These are phyloP conservation scores for Diaporthe batatas DNA, from an alignment of 2,329 filamentous ascomycete species.

Conservation along the genomic window DNA sequence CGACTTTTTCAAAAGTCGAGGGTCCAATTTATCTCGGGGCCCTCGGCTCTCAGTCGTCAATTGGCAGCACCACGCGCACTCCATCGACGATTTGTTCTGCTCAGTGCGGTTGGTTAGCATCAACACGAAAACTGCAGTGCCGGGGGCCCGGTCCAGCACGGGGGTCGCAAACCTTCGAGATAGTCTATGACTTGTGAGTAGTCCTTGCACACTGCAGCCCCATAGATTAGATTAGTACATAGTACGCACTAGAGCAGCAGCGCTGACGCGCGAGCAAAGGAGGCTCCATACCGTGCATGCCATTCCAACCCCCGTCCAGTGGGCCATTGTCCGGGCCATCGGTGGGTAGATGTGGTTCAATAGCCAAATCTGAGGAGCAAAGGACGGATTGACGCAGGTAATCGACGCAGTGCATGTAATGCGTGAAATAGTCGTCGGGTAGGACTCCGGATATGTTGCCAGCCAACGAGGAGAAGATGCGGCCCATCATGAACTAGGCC, in stretches of 20 bases:
- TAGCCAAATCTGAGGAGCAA: slow-evolving; percentile 46
- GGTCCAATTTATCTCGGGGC: slow-evolving; percentile 14
- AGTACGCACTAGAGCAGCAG: not conserved
- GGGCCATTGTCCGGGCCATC: slow-evolving; percentile 46
- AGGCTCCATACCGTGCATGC: slow-evolving; percentile 44
- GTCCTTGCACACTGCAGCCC: slow-evolving; percentile 45
- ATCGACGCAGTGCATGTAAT: slow-evolving; percentile 55
- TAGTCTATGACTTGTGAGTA: slow-evolving; percentile 45
- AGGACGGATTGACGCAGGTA: slow-evolving; percentile 47
- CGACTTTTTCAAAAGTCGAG: slow-evolving; percentile 8
- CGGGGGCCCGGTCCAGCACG: slow-evolving; percentile 28
- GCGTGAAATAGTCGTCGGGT: slow-evolving; percentile 49
- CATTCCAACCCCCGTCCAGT: slow-evolving; percentile 46
- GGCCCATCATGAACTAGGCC: slow-evolving; percentile 52
- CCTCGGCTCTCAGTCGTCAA: slow-evolving; percentile 32
- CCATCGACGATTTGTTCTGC: slow-evolving; percentile 38
- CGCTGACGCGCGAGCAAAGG: not conserved
- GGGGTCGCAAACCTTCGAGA: slow-evolving; percentile 43
- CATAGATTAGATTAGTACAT: slow-evolving; percentile 7
- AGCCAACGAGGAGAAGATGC: slow-evolving; percentile 49
- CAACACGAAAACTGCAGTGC: too few species aligned
- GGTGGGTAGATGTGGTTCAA: slow-evolving; percentile 45
- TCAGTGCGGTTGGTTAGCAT: slow-evolving; percentile 19
- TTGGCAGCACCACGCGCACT: slow-evolving; percentile 40
- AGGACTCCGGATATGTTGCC: slow-evolving; percentile 43